phyloP scores from a whole-genome alignment of 1,284 basidiomycete species.

The Malassezia restricta region DNA sequence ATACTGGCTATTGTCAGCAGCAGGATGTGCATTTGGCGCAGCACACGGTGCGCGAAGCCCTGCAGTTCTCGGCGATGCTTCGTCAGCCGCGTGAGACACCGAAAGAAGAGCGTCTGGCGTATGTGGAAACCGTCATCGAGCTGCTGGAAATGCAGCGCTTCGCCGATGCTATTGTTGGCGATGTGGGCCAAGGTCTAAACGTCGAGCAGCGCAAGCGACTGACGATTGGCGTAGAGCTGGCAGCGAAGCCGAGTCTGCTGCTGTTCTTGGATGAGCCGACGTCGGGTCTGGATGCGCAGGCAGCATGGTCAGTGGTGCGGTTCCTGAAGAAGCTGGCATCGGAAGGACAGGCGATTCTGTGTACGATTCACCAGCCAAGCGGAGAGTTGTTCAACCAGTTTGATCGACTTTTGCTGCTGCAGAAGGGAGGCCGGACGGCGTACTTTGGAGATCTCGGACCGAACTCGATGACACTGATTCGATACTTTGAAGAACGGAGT shows the following conservation, averaged over 20 bases:
- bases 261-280: conserved; percentile 43
- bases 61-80: conserved; percentile 32
- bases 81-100: conserved; percentile 28
- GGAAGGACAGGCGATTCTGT: conserved; percentile 42
- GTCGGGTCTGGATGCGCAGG: conserved; percentile 27
- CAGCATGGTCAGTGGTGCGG: conserved; percentile 33
- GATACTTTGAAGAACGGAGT: conserved; percentile 60
- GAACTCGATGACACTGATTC: conserved; percentile 53
- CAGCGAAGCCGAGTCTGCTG: conserved; percentile 31
- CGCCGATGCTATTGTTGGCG: conserved; percentile 32
- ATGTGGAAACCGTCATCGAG: conserved; percentile 29
- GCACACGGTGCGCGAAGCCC: conserved; percentile 29
- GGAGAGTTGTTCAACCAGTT: conserved; percentile 33
- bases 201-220: conserved; percentile 37
- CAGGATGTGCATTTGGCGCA: conserved; percentile 30
- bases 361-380: conserved; percentile 47
- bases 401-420: conserved; percentile 29
- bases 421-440: conserved; percentile 31
- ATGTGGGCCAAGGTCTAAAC: conserved; percentile 25
- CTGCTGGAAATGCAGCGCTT: conserved; percentile 32
- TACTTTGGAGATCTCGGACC: conserved; percentile 60
- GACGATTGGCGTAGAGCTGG: conserved; percentile 36
- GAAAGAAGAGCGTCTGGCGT: conserved; percentile 24
- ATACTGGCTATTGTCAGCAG: conserved; percentile 32
- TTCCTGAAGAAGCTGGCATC: conserved; percentile 44